phyloP scores from a whole-genome alignment of 1,284 basidiomycete genomes.

The Irpex lacteus region DNA sequence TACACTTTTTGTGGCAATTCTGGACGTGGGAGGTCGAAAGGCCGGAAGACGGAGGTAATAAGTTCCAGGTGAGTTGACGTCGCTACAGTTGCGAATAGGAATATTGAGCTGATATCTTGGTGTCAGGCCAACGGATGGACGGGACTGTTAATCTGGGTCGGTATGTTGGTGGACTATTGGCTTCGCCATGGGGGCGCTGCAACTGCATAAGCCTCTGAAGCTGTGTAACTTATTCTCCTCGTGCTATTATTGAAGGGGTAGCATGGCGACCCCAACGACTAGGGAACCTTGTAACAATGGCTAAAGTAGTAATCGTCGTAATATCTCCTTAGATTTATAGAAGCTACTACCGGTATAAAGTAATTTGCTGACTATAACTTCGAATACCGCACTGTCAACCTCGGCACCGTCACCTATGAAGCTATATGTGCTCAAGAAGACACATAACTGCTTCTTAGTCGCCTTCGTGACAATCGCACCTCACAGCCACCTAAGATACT shows the following conservation, averaged over 20 bases:
- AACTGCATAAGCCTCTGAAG: background rate
- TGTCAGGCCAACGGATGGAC: conserved; percentile 12
- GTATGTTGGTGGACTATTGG: conserved; percentile 13
- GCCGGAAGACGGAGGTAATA: conserved; percentile 13
- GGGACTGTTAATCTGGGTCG: conserved; percentile 12
- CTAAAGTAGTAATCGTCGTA: no score
- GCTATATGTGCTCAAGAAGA: no score
- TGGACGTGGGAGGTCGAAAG: conserved; percentile 15
- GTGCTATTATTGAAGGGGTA: no score
- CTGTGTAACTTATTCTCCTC: background rate
- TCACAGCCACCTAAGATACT: no score
- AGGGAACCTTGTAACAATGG: no score
- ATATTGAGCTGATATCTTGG: background rate
- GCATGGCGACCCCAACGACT: no score
- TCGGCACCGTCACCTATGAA: background rate
- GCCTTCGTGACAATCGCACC: no score
- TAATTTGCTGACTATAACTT: background rate
- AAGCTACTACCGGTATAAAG: background rate
- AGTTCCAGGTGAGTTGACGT: conserved; percentile 12
- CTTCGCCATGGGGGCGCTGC: background rate
- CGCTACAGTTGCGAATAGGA: no score
- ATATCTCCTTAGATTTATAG: no score
- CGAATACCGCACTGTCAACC: no score
- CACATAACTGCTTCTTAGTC: no score
- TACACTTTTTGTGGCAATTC: conserved; percentile 48